Evolutionary conservation across 441 rosid species (phyloP).

Genomic region (Breynia disticha): DNA sequence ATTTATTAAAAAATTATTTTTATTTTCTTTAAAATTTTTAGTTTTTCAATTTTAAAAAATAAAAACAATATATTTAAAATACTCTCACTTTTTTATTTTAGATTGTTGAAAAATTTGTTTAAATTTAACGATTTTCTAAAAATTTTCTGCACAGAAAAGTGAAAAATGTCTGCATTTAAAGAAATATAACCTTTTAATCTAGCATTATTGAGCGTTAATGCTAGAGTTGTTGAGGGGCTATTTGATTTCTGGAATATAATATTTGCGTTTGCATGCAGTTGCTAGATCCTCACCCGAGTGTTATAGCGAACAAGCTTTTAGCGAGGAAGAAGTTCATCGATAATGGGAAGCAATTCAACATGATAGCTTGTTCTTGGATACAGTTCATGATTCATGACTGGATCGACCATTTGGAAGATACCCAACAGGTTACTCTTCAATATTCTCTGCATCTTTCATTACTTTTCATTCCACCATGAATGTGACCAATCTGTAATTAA

Average conservation of each 20-base stretch:
- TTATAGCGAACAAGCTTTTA: constrained; percentile 49
- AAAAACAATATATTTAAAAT: too few species aligned
- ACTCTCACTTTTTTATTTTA: too few species aligned
- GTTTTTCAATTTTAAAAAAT: too few species aligned
- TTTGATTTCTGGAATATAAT: neutral
- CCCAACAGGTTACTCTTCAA: constrained; percentile 36
- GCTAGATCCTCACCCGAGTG: constrained; percentile 58
- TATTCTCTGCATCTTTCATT: neutral
- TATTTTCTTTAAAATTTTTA: too few species aligned
- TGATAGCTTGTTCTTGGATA: constrained; percentile 71
- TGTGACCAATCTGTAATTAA: neutral
- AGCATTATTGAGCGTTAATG: neutral
- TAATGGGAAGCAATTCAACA: constrained; percentile 52
- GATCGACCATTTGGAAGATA: constrained; percentile 69
- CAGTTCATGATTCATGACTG: constrained; percentile 84
- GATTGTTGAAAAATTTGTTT: too few species aligned
- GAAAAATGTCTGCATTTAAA: too few species aligned
- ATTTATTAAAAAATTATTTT: too few species aligned
- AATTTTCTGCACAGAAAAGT: too few species aligned
- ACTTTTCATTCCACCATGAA: neutral
- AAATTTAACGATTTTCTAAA: too few species aligned
- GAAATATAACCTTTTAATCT: too few species aligned
- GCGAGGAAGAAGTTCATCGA: constrained; percentile 42
- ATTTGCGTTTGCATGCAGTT: constrained; percentile 28
- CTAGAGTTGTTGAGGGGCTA: neutral